Evolutionary conservation across 805 yeast genomes (phyloP).

Genomic region (Nakazawaea wyomingensis): DNA sequence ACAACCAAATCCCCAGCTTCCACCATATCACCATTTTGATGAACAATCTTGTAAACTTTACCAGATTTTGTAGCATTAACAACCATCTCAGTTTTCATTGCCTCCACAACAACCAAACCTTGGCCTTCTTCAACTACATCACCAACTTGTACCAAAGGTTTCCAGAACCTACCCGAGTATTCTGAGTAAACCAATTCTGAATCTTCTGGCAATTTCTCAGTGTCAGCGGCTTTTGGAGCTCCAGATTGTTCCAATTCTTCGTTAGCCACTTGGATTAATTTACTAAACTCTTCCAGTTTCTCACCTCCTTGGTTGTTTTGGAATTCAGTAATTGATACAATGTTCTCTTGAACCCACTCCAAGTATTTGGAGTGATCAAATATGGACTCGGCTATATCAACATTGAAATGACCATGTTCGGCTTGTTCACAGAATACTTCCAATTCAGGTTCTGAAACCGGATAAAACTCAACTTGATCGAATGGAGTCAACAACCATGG

Average conservation of each 20-base stretch:
- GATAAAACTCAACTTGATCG: conserved; percentile 92
- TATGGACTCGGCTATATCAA: conserved; percentile 68
- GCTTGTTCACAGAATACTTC: conserved; percentile 68
- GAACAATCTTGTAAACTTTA: conserved; percentile 66
- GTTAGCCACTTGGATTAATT: conserved; percentile 75
- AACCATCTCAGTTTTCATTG: conserved; percentile 98
- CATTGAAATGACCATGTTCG: conserved; percentile 72
- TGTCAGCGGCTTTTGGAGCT: conserved; percentile 38
- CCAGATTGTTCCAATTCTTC: conserved; percentile 59
- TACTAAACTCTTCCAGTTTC: conserved; percentile 79
- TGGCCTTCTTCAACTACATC: conserved; percentile 70
- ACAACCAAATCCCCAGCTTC: conserved; percentile 96
- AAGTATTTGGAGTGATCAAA: conserved; percentile 80
- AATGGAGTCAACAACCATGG: conserved; percentile 94
- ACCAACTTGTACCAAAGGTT: conserved; percentile 75
- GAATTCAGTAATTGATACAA: conserved; percentile 66
- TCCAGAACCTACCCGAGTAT: conserved; percentile 97
- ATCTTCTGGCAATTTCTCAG: conserved; percentile 63
- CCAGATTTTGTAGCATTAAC: conserved; percentile 70
- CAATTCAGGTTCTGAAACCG: conserved; percentile 80
- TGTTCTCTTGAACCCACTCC: conserved; percentile 71
- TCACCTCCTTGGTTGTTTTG: conserved; percentile 69
- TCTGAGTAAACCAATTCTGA: conserved; percentile 89
- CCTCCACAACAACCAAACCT: conserved; percentile 85
- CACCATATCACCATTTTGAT: conserved; percentile 90